Conservation (phyloP, 2,329 filamentous ascomycete genomes). For the Phialophora verrucosa region DNA sequence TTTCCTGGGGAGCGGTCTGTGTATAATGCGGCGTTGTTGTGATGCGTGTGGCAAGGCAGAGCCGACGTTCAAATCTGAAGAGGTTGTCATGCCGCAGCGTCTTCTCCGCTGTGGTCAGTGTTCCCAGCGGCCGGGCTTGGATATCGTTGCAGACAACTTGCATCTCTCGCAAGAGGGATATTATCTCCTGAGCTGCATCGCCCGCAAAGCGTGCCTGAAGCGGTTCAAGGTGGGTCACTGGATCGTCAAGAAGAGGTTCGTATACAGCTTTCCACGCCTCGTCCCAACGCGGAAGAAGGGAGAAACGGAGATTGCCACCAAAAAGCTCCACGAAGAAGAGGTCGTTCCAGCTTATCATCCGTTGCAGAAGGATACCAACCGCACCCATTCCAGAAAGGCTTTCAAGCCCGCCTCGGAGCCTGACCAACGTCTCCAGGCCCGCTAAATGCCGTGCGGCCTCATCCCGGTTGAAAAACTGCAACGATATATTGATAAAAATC, state of each 20-base stretch:
- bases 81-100: conserved; percentile 20
- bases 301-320: conserved; percentile 18
- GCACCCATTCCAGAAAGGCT: conserved; percentile 14
- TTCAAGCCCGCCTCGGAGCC: conserved; percentile 17
- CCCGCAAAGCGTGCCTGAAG: conserved; percentile 23
- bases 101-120: conserved; percentile 11
- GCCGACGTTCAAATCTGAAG: conserved; percentile 19
- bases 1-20: background rate
- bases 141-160: conserved; percentile 23
- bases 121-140: conserved; percentile 11
- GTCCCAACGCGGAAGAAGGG: conserved; percentile 20
- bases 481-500: conserved; percentile 17
- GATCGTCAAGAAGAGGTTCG: conserved; percentile 11
- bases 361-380: conserved; percentile 18
- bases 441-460: conserved; percentile 18
- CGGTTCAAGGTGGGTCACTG: conserved; percentile 23
- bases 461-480: conserved; percentile 18
- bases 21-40: background rate
- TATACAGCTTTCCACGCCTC: conserved; percentile 17
- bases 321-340: conserved; percentile 24
- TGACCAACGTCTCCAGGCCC: conserved; percentile 15
- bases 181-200: conserved; percentile 8
- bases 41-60: conserved; percentile 21
- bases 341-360: conserved; percentile 23
- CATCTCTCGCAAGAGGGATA: conserved; percentile 18